These are phyloP conservation scores for Mucor indicus DNA, from an alignment of 371 early-diverging fungal species.

Conservation along the genomic window DNA sequence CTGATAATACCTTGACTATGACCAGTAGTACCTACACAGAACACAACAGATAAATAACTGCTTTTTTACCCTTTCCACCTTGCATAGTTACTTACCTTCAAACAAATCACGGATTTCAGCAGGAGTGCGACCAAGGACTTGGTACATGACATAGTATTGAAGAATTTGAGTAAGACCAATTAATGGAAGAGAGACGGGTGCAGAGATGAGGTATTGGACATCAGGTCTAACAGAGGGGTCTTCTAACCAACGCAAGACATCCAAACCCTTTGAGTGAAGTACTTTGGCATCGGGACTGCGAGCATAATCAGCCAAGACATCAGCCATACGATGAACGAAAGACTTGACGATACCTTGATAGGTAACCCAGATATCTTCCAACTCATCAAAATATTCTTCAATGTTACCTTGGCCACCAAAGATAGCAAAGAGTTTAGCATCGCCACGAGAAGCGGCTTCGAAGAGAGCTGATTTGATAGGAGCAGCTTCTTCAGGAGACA, in stretches of 20 bases:
- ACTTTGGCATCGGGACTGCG: slow-evolving; percentile 67
- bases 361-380: slow-evolving; percentile 75
- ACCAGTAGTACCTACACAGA: slow-evolving; percentile 78
- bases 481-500: slow-evolving; percentile 43
- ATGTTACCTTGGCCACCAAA: slow-evolving; percentile 98
- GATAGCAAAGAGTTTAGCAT: slow-evolving; percentile 77
- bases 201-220: slow-evolving; percentile 78
- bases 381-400: slow-evolving; percentile 93
- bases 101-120: slow-evolving; percentile 40
- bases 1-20: slow-evolving; percentile 95
- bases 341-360: slow-evolving; percentile 80
- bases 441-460: slow-evolving; percentile 62
- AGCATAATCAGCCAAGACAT: slow-evolving; percentile 68
- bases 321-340: slow-evolving; percentile 78
- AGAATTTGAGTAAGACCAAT: slow-evolving; percentile 88
- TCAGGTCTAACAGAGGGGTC: slow-evolving; percentile 84
- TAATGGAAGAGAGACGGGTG: slow-evolving; percentile 85
- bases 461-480: slow-evolving; percentile 61
- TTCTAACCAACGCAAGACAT: slow-evolving; percentile 86
- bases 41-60: not conserved
- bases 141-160: slow-evolving; percentile 80
- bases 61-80: not conserved
- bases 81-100: slow-evolving; percentile 38
- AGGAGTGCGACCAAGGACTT: slow-evolving; percentile 48
- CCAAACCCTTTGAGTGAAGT: slow-evolving; percentile 81